Conservation (phyloP, 352 stramenopile species). For the Globisporangium sylvaticum region DNA sequence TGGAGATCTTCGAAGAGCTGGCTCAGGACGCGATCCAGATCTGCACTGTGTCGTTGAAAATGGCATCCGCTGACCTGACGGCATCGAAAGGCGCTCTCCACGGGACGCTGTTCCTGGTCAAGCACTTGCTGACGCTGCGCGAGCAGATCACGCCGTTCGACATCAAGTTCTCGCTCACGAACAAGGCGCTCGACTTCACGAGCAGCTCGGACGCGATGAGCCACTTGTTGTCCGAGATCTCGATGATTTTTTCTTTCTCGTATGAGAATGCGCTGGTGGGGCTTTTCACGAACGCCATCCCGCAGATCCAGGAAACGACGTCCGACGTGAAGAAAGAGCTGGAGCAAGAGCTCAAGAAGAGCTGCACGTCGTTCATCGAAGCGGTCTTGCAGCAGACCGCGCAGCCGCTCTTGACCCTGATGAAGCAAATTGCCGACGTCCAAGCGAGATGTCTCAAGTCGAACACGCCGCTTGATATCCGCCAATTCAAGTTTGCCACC, state of each 20-base stretch:
- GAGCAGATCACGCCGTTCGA: slow-evolving; percentile 86
- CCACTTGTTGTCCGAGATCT: slow-evolving; percentile 60
- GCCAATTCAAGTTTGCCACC: slow-evolving; percentile 39
- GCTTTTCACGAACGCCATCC: slow-evolving; percentile 65
- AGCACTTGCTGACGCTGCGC: slow-evolving; percentile 76
- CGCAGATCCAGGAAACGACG: slow-evolving; percentile 74
- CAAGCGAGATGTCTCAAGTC: slow-evolving; percentile 33
- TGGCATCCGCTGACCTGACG: slow-evolving; percentile 63
- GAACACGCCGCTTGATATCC: slow-evolving; percentile 32
- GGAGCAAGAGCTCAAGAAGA: slow-evolving; percentile 77
- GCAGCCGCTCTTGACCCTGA: slow-evolving; percentile 44
- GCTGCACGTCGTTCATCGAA: slow-evolving; percentile 78
- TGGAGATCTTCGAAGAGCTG: slow-evolving; percentile 84
- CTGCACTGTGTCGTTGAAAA: slow-evolving; percentile 72
- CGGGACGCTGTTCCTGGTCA: slow-evolving; percentile 74
- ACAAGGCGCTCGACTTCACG: slow-evolving; percentile 73
- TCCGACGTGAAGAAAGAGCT: slow-evolving; percentile 79
- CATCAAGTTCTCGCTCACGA: slow-evolving; percentile 70
- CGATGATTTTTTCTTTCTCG: slow-evolving; percentile 61
- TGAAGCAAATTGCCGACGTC: slow-evolving; percentile 61
- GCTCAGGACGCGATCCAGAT: slow-evolving; percentile 81
- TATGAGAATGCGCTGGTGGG: slow-evolving; percentile 55
- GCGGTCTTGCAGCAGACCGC: slow-evolving; percentile 60
- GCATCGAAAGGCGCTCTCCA: slow-evolving; percentile 49
- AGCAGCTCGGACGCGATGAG: slow-evolving; percentile 72